phyloP scores from a whole-genome alignment of 352 stramenopile species.

The Albugo candida region DNA sequence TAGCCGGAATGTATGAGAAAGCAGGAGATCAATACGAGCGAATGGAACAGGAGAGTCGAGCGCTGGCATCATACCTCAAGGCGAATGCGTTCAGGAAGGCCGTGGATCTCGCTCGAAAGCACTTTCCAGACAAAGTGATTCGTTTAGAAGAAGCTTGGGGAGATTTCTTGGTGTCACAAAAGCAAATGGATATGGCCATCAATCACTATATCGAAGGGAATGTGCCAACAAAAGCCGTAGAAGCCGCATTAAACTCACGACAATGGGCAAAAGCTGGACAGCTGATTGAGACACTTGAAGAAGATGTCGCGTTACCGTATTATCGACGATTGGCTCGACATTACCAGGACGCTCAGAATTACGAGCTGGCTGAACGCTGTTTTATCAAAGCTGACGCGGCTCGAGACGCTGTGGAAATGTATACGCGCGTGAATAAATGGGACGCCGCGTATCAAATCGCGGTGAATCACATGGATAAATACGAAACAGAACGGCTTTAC shows the following conservation, averaged over 20 bases:
- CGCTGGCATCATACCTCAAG: constrained; percentile 84
- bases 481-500: constrained; percentile 83
- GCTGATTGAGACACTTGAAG: constrained; percentile 81
- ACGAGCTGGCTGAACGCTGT: constrained; percentile 79
- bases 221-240: constrained; percentile 80
- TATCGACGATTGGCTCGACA: constrained; percentile 78
- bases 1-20: constrained; percentile 83
- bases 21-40: constrained; percentile 88
- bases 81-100: constrained; percentile 84
- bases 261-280: constrained; percentile 87
- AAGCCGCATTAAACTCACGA: constrained; percentile 81
- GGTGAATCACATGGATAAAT: constrained; percentile 81
- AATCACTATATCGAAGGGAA: constrained; percentile 94
- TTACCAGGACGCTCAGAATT: constrained; percentile 76
- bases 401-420: constrained; percentile 87
- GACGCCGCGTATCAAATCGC: constrained; percentile 85
- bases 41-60: constrained; percentile 80
- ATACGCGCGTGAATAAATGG: constrained; percentile 85
- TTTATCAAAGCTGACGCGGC: constrained; percentile 83
- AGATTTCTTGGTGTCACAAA: constrained; percentile 83
- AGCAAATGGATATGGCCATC: constrained; percentile 92
- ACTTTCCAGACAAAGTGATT: constrained; percentile 83
- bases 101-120: constrained; percentile 79
- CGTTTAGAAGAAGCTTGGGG: constrained; percentile 85
- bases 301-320: constrained; percentile 79